Base-by-base conservation (phyloP, 2,329 filamentous ascomycete species). In the Gremmenia infestans region DNA sequence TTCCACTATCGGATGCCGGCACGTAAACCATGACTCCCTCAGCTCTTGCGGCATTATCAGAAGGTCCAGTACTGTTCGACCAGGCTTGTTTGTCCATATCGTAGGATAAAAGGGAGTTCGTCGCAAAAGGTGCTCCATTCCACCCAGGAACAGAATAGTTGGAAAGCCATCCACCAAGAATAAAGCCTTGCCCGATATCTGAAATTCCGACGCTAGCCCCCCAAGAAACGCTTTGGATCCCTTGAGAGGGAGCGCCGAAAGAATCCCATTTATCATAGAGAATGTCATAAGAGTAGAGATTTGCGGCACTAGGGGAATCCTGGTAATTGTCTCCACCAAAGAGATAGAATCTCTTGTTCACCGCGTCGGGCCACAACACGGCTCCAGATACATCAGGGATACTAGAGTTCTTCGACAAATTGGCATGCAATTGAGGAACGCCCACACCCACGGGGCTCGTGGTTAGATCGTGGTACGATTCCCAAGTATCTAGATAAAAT, bases 331-430 rank as follows among this genome's bases (percentile, higher is more conserved):
- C 79, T 46, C 84, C 84, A 11, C 83, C 84, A 63, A 80, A 87
- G 2, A 83, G 72, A 65, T 84, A 86, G 48, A 87, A 77, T 46
- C 78, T 74, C 65, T 85, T 85, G 70, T 87, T 87, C 45, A 82
- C 74, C 25, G 77, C 72, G 65, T 87, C 84, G 6, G 77, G 73
- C 83, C 83, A 87, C 11, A 86, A 70, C 3, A 78, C 67, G 8
- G 75, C 76, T 22, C 77, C 74, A 45, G 71, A 70, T 5, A 79
- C 71, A 57, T 72, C 71, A 0, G 83, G 83, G 15, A 86, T 73
- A 2, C 76, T 75, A 15, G 71, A 71, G 57, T 83, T 82, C 66
- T 86, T 86, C 39, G 77, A 78, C 7, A 86, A 72, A 54, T 84
- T 82, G 37, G 77, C 75, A 55, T 81, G 74, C 32, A 83, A 73